Conservation (phyloP, 169 alveolate species). For the Perkinsus marinus region DNA sequence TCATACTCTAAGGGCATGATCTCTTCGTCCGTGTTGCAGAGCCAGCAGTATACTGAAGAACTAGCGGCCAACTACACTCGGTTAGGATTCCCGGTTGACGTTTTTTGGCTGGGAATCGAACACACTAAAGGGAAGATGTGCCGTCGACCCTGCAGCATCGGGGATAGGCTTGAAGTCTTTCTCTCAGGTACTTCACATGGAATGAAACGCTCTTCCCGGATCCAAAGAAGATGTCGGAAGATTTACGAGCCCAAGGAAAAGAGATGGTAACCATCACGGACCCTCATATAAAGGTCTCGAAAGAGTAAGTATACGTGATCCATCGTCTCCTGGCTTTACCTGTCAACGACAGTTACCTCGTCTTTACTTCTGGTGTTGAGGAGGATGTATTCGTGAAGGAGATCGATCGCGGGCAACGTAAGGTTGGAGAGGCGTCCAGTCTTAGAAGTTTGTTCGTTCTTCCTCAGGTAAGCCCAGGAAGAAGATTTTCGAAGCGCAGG, state of each 20-base stretch:
- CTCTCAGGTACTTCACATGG: conserved; percentile 59
- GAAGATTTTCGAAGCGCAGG: neutral
- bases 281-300: conserved; percentile 55
- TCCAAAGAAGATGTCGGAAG: conserved; percentile 44
- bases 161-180: neutral
- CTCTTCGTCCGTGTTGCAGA: neutral
- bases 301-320: neutral
- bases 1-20: neutral
- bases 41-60: neutral
- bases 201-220: conserved; percentile 42
- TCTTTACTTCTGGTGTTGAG: neutral
- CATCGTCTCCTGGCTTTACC: neutral
- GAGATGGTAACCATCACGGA: conserved; percentile 66
- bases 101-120: conserved; percentile 79
- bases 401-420: neutral
- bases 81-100: conserved; percentile 60
- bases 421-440: neutral
- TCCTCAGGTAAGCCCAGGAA: neutral
- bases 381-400: neutral
- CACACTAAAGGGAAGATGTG: conserved; percentile 53
- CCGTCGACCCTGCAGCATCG: neutral
- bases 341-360: neutral
- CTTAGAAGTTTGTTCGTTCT: neutral
- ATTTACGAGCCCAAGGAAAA: conserved; percentile 29
- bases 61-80: neutral